phyloP scores from a whole-genome alignment of 2,329 filamentous ascomycete genomes.

The Elsinoe arachidis region DNA sequence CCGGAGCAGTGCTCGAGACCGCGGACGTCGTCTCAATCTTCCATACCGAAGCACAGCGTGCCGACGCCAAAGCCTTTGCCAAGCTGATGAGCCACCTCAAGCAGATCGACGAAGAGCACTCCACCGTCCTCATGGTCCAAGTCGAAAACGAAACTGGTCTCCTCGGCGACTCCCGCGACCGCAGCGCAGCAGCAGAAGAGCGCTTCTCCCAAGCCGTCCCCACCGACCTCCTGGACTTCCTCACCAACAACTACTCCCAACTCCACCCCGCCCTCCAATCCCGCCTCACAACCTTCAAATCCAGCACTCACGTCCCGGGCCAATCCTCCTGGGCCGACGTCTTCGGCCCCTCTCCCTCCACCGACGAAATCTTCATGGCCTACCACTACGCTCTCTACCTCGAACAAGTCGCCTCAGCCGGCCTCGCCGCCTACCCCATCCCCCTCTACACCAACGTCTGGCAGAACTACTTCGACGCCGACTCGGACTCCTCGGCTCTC shows the following conservation, averaged over 20 bases:
- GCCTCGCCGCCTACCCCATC: conserved; percentile 34
- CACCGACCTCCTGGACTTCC: conserved; percentile 28
- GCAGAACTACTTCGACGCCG: conserved; percentile 34
- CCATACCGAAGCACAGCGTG: conserved; percentile 27
- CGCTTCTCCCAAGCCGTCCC: conserved; percentile 34
- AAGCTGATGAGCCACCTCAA: conserved; percentile 34
- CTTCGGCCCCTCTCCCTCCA: conserved; percentile 31
- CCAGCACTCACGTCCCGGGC: conserved; percentile 21
- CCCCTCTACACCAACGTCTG: conserved; percentile 42
- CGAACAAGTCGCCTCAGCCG: conserved; percentile 33
- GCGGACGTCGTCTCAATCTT: conserved; percentile 32
- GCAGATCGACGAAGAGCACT: conserved; percentile 37
- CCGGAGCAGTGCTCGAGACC: conserved; percentile 21
- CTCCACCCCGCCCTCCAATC: conserved; percentile 9
- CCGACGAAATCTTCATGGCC: conserved; percentile 44
- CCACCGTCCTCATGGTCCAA: conserved; percentile 48
- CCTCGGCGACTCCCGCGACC: conserved; percentile 45
- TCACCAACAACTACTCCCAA: conserved; percentile 13
- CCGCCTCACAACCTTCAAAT: conserved; percentile 21
- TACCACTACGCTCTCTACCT: conserved; percentile 37
- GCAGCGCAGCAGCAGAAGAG: conserved; percentile 34
- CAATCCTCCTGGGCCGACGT: conserved; percentile 31
- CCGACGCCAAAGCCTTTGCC: conserved; percentile 34
- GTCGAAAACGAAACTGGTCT: conserved; percentile 50
- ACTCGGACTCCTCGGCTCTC: conserved; percentile 22